phyloP scores from a whole-genome alignment of 805 yeast species.

The Jamesozyma jinghongensis region DNA sequence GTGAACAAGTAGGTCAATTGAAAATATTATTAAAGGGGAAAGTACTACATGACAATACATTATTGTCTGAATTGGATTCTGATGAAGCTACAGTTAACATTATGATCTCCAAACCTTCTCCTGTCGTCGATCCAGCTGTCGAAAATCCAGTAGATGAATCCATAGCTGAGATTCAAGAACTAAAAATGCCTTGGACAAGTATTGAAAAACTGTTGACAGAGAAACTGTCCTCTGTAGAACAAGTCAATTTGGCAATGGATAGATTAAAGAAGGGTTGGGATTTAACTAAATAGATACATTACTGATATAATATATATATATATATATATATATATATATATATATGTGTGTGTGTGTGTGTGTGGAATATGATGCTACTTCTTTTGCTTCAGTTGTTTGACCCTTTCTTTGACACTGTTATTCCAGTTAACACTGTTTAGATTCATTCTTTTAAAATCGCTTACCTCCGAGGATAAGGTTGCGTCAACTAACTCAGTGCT shows the following conservation, averaged over 20 bases:
- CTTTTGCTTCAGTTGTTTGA: conserved; percentile 31
- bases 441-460: conserved; percentile 29
- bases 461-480: conserved; percentile 32
- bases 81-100: conserved; percentile 35
- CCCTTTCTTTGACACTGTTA: conserved; percentile 44
- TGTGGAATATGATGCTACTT: background rate
- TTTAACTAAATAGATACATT: conserved; percentile 17
- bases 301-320: conserved; percentile 1
- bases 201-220: conserved; percentile 31
- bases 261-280: conserved; percentile 37
- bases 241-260: conserved; percentile 20
- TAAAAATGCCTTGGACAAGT: conserved; percentile 37
- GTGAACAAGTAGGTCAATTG: conserved; percentile 33
- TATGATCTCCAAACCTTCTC: conserved; percentile 31
- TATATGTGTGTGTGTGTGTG: background rate
- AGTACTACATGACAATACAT: conserved; percentile 45
- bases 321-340: conserved; percentile 2
- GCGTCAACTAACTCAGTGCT: conserved; percentile 26
- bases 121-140: background rate
- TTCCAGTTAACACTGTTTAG: conserved; percentile 52
- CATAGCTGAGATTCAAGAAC: background rate
- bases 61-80: conserved; percentile 27
- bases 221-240: conserved; percentile 27
- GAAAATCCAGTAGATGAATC: conserved; percentile 4
- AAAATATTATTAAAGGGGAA: conserved; percentile 53